Evolutionary conservation across 202 grass and related monocot species (phyloP), one percentile per base, ranked within the genome.

Genomic region (Carex arenaria): DNA sequence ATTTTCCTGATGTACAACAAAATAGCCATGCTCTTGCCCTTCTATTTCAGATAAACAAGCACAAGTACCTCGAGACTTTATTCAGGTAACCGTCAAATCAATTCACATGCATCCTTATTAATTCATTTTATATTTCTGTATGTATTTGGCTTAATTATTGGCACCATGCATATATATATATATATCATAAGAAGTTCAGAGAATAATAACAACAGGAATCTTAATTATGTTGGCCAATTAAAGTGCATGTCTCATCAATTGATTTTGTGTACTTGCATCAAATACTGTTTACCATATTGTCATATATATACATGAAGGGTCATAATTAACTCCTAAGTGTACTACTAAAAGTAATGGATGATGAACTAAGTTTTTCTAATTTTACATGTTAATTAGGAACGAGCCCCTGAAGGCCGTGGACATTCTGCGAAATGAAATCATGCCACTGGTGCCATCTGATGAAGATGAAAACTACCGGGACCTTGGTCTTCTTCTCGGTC

Each of bases 391-490:
- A 26, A 26, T 26, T 61, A 86, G 85, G 78, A 77, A 86, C 56
- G 85, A 87, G 5, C 61, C 54, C 13, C 42, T 23, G 7, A 83
- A 82, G 68, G 85, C 85, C 1, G 80, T 83, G 17, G 68, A 83
- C 28, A 78, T 87, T 56, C 72, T 87, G 38, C 61, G 64, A 22
- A 87, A 87, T 36, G 79, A 87, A 57, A 71, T 87, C 28, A 87
- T 56, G 31, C 38, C 62, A 53, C 75, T 87, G 54, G 43, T 64
- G 23, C 52, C 85, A 63, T 40, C 75, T 52, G 42, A 87, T 8
- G 67, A 83, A 30, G 54, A 56, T 5, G 28, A 83, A 57, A 62
- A 70, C 5, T 86, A 80, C 64, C 79, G 81, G 65, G 85, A 87
- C 51, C 81, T 87, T n/a, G 64, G 65, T 17, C 28, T 23, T 13